Evolutionary conservation across 1,284 basidiomycete genomes (phyloP), one percentile per base, ranked within the genome.

Genomic region (Pseudozyma tsukubaensis): DNA sequence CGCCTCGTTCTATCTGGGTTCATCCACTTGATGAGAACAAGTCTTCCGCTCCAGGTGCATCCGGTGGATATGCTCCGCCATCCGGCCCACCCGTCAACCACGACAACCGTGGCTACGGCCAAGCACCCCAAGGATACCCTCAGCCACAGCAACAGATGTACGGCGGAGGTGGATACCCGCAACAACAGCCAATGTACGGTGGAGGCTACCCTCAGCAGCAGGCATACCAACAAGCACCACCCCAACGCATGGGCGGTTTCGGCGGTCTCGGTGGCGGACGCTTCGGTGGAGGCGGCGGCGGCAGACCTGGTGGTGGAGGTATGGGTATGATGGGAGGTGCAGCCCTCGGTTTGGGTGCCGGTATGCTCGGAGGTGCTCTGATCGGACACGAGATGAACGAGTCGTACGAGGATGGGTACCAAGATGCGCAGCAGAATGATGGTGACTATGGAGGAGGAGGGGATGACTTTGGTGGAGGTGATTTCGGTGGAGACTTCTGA

Each of bases 1-100:
- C 82, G 7, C 82, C 82, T 1, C 67, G 77, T 2, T 82, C 80
- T 29, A 80, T 77, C 58, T 84, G 82, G 82, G 68, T 73, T 2
- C 81, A 83, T 56, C 82, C 82, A 0, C 51, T 61, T 14, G 81
- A 82, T 47, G 79, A 80, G 16, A 62, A 68, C 58, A 59, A 36
- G 18, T 12, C 19, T 40, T 44, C 55, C 18, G n/a, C 39, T 9
- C 8, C 55, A 1, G 13, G 32, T 45, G 21, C 49, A 16, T 4
- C 49, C 10, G 70, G 63, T 11, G 59, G 51, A 8, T 80, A 80
- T 19, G 59, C 76, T 8, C 65, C 79, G 2, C 78, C 76, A 9
- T 50, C 71, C 6, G 78, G 73, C 24, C 18, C 18, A 16, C 77
- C 80, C 4, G 78, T 80, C 3, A 57, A 43, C 5, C 61, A 45